A percentile compares a stretch with the other conserved stretches of the same genome.
Evolutionary conservation across 2,329 filamentous ascomycete species (phyloP).

Genomic region (Drechslerella coelobrocha): DNA sequence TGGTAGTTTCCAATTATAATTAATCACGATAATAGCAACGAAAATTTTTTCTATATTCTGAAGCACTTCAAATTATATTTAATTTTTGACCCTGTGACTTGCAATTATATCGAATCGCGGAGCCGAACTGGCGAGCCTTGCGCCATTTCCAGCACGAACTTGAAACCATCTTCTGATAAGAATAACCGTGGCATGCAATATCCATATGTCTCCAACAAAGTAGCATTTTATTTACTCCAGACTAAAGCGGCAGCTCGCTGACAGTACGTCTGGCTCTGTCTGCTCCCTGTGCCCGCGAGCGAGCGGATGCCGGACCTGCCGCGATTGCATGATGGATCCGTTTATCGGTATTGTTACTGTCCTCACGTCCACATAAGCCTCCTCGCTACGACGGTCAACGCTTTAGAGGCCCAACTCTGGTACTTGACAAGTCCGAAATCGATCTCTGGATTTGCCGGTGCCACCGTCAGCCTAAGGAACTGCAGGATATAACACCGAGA

Average conservation of each 20-base stretch:
- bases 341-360: neutral
- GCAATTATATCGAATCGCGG: no score
- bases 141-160: no score
- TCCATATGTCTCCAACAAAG: neutral
- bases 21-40: no score
- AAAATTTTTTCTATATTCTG: no score
- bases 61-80: no score
- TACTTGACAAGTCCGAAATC: slow-evolving; percentile 32
- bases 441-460: slow-evolving; percentile 1
- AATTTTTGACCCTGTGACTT: no score
- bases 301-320: slow-evolving; percentile 17
- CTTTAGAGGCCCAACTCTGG: slow-evolving; percentile 26
- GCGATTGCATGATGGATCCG: neutral
- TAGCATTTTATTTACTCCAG: neutral
- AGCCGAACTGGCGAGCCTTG: no score
- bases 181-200: no score
- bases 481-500: slow-evolving; percentile 6
- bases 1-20: no score
- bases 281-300: slow-evolving; percentile 16
- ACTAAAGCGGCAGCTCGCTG: neutral
- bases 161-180: no score
- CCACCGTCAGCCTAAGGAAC: slow-evolving; percentile 31
- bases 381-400: slow-evolving; percentile 34
- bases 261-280: neutral
- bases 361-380: no score